These are phyloP conservation scores for Ophiocordyceps polyrhachis-furcata DNA, from an alignment of 2,329 filamentous ascomycete genomes.

Conservation along the genomic window DNA sequence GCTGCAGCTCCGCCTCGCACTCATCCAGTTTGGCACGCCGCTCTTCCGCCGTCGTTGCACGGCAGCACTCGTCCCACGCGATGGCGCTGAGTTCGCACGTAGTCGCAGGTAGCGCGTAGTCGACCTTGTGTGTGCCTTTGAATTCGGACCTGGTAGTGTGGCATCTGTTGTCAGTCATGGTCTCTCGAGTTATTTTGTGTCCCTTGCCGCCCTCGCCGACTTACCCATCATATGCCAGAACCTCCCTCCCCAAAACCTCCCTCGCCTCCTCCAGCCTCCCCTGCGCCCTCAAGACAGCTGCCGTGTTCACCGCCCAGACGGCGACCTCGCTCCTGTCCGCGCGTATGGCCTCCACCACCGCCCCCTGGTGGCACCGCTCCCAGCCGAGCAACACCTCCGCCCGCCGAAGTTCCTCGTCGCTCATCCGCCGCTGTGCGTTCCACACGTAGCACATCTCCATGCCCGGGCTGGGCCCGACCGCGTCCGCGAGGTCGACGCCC, in stretches of 20 bases:
- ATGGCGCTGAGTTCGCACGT: constrained; percentile 77
- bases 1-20: constrained; percentile 46
- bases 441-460: constrained; percentile 91
- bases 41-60: constrained; percentile 13
- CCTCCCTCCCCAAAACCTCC: constrained; percentile 39
- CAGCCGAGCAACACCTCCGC: constrained; percentile 47
- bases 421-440: constrained; percentile 77
- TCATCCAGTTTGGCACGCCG: constrained; percentile 33
- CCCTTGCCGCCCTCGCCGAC: constrained; percentile 4
- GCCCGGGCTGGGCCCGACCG: constrained; percentile 59
- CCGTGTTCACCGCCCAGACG: constrained; percentile 46
- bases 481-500: constrained; percentile 55
- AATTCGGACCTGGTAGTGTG: constrained; percentile 23
- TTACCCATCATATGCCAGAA: constrained; percentile 47
- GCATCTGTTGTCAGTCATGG: neutral
- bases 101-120: constrained; percentile 54
- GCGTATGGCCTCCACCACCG: constrained; percentile 22
- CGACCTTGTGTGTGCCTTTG: constrained; percentile 44
- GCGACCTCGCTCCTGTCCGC: constrained; percentile 41
- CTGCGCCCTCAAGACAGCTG: constrained; percentile 45
- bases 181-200: neutral
- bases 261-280: constrained; percentile 47
- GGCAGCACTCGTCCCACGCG: constrained; percentile 51
- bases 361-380: constrained; percentile 28
- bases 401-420: constrained; percentile 37